Base-by-base conservation (phyloP, 2,329 filamentous ascomycete genomes). In the Alternaria burnsii region DNA sequence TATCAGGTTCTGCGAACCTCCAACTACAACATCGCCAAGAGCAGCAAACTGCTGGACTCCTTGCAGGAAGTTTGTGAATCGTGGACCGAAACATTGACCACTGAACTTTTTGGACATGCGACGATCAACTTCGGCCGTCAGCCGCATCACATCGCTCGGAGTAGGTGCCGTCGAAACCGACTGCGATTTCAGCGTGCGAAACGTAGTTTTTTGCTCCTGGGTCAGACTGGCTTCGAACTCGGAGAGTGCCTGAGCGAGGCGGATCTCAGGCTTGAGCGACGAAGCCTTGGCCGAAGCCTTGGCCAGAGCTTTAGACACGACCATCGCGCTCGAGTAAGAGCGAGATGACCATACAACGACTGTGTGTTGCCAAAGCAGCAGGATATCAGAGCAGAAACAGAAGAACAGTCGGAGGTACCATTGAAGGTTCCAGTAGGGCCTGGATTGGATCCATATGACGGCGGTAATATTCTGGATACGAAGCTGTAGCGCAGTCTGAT, bases 1-100 rank as follows among this genome's bases (percentile, higher is more conserved):
- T 8, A 83, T 69, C 0, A 83, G 43, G 41, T 83, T 83, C 63
- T 84, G 82, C 0, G 78, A 79, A 1, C 79, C 80, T 0, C 82
- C 81, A 16, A 83, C 34, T 0, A 81, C 43, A 8, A 79, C 68
- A 66, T 80, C 79, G 5, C 81, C 81, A n/a, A 83, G 61, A 0
- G 77, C 75, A 18, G 78, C 80, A 51, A 80, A 84, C 56, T 81
- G 78, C 58, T 84, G 81, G 0, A 82, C 74, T 0, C 76, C 69
- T 10, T 81, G 62, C 0, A 84, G 65, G 5, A 82, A 68, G 43
- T 79, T 82, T 0, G 73, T 79, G 18, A 83, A 70, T 4, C 81
- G 76, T 6, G 81, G 75, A 0, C 82, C 80, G 56, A 81, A 76
- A 53, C 80, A 82, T 16, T 75, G 69, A 1, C 66, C 59, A 0